These are phyloP conservation scores for Botrytis squamosa DNA, from an alignment of 2,329 filamentous ascomycete species.

Conservation along the genomic window DNA sequence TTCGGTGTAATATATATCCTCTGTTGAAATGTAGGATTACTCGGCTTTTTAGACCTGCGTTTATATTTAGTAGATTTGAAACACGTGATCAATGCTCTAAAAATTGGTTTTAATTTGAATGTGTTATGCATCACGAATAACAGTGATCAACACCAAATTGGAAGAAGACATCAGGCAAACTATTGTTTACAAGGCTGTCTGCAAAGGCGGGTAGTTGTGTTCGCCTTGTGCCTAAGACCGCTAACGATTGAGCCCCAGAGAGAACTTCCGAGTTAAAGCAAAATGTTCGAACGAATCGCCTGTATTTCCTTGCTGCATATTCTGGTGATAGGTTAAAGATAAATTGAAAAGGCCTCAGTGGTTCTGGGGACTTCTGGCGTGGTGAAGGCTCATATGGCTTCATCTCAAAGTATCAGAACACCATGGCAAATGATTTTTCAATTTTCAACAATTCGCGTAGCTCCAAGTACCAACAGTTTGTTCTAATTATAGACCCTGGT, in stretches of 20 bases:
- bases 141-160: background rate
- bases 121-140: background rate
- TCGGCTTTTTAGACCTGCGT: background rate
- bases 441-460: background rate
- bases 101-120: background rate
- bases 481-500: background rate
- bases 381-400: background rate
- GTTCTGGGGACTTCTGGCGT: background rate
- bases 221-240: background rate
- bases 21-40: background rate
- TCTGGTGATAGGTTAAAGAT: background rate
- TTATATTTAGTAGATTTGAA: background rate
- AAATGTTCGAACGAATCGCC: rapidly evolving
- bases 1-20: background rate
- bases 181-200: background rate
- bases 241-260: background rate
- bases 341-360: background rate
- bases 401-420: background rate
- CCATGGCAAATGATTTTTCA: background rate
- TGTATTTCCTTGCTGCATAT: background rate
- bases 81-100: background rate
- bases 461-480: background rate
- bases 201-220: background rate
- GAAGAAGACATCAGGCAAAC: background rate
- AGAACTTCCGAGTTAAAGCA: background rate